Evolutionary conservation across 129 eudicot genomes (phyloP), one percentile per base, ranked within the genome.

Genomic region (Centrapalus pauciflorus): DNA sequence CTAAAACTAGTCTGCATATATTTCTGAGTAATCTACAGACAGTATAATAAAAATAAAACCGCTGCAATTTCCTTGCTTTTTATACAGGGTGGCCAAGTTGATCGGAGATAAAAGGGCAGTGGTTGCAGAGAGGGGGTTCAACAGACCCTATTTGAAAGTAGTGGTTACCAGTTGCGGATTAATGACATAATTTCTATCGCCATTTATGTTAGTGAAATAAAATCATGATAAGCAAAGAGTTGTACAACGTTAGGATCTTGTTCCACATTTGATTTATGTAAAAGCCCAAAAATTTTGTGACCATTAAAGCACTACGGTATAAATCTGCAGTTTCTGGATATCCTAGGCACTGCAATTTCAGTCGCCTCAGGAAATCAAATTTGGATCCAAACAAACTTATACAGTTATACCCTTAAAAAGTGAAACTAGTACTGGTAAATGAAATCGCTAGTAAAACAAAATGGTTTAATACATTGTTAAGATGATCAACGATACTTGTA

Each of bases 71-170:
- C 14, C 27, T 64, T 55, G 32, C 43, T 49, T 52, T 46, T 30
- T 7, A 55, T 68, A 64, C 94, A 85, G 98, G 96, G 96, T 81
- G 28, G 98, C 98, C n/a, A 93, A 88, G 80, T 71, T 93, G 66
- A 86, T 93, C 4, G 98, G 98, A 23, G 98, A 93, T 70, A 93
- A 93, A 68, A 84, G 98, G 38, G 98, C 96, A 14, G 95, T 89
- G 34, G 98, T 93, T 17, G 98, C 98, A 59, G 98, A 93, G 41
- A 80, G 96, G 67, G 96, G 96, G 24, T 93, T 93, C 78, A 93
- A 89, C 67, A 79, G 96, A 61, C 99, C 99, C 21, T 90, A 93
- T 78, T 84, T 93, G 1, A 93, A 89, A 71, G 93, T 93, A 75
- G 50, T 80, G n/a, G 75, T 93, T 52, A 83, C 90, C 32, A 93